Base-by-base conservation (phyloP, 1,284 basidiomycete species). In the Ceratobasidium sp. region DNA sequence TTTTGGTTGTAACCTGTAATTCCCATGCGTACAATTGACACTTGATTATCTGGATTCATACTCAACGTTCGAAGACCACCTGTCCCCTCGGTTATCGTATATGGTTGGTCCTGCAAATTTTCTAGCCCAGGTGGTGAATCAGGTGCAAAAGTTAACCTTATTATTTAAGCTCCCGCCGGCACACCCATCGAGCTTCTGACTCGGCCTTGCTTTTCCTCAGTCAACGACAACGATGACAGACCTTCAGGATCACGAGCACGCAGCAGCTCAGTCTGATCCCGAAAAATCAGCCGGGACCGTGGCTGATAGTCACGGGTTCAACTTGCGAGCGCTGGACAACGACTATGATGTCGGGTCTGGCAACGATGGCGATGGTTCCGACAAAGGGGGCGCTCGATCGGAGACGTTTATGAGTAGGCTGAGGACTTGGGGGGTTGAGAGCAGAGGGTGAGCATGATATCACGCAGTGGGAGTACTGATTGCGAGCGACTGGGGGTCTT, bases 381-480 rank as follows among this genome's bases (percentile, higher is more conserved):
- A 69, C 25, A 59, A 69, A 25, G 23, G 16, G 8, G 25, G 14
- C 25, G 38, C 4, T 46, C 36, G 66, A 14, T 59, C 23, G 25
- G 18, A 23, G 11, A 46, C 18, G 11, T 21, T 46, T n/a, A 21
- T 21, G 44, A 18, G 25, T 21, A 40, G 30, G 28, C 25, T 71
- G 46, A 60, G 33, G 67, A 71, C 56, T 30, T 60, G 56, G 56
- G 67, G 67, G 1, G 67, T 71, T 16, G 67, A 71, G 30, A 61
- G 67, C 28, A 23, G 67, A 36, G 67, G 67, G 67, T 71, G 46
- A 28, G 67, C 18, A 21, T 11, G 8, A 9, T 6, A 38, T 38
- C 36, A 11, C 36, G 36, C 36, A 38, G 36, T 9, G 36, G 9
- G 11, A 1, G 8, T 38, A 9, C 36, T 38, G 36, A 38, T 38